Conservation (phyloP, 257 asterid genomes). For the Fraxinus cuspidata region DNA sequence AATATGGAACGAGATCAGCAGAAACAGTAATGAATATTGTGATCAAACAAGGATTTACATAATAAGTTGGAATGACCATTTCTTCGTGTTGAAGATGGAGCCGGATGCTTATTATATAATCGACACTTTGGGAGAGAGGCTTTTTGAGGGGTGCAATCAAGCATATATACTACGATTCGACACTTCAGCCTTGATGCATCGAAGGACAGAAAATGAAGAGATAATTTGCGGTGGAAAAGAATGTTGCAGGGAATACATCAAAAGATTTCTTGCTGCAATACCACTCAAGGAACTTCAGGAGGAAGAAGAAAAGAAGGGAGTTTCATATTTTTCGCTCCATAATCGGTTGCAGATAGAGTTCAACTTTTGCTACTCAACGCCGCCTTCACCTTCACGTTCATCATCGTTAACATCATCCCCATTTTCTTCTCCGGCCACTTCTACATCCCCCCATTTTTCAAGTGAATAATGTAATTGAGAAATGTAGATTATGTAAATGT, state of each 20-base stretch:
- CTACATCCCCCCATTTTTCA: conserved; percentile 40
- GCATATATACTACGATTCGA: conserved; percentile 69
- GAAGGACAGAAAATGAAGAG: conserved; percentile 27
- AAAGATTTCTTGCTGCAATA: conserved; percentile 66
- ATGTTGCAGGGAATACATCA: conserved; percentile 67
- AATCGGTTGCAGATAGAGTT: conserved; percentile 74
- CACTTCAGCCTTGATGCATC: conserved; percentile 34
- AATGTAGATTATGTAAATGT: conserved; percentile 11
- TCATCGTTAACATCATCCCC: conserved; percentile 56
- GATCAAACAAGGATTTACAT: conserved; percentile 48
- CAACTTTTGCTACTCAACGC: conserved; percentile 41
- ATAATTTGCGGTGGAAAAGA: conserved; percentile 60
- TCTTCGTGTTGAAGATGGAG: conserved; percentile 68
- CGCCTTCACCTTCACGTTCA: conserved; percentile 21
- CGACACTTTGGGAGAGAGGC: conserved; percentile 75
- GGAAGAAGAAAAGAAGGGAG: conserved; percentile 51
- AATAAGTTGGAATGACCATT: conserved; percentile 84
- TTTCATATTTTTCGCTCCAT: conserved; percentile 56
- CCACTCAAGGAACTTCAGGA: conserved; percentile 60
- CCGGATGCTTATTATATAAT: conserved; percentile 51
- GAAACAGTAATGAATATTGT: conserved; percentile 6
- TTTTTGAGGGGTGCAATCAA: conserved; percentile 63
- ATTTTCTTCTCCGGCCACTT: conserved; percentile 47
- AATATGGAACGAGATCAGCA: conserved; percentile 55
- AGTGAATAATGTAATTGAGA: conserved; percentile 6